These are phyloP conservation scores for Epichloe bromicola DNA, from an alignment of 2,329 filamentous ascomycete genomes.

Conservation along the genomic window DNA sequence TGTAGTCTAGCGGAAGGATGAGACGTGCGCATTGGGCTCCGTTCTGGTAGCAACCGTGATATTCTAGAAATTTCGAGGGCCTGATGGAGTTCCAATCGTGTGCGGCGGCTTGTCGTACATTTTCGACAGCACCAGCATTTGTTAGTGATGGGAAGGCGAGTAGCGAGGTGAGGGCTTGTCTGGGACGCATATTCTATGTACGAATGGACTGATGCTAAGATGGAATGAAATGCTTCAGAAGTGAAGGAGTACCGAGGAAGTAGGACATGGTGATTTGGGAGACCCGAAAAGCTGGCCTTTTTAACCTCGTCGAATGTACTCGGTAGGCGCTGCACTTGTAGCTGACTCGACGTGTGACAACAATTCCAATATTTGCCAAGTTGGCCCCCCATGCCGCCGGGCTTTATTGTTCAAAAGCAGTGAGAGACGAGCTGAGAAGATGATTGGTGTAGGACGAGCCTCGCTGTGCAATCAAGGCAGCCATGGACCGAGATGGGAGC, in stretches of 20 bases:
- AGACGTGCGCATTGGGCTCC: conserved; percentile 26
- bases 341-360: neutral
- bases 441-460: neutral
- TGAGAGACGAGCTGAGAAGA: neutral
- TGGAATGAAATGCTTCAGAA: no score
- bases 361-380: neutral
- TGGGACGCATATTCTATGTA: neutral
- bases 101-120: neutral
- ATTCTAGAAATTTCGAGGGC: conserved; percentile 11
- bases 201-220: neutral
- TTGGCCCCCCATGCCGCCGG: neutral
- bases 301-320: no score
- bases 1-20: conserved; percentile 27
- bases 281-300: no score
- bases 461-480: neutral
- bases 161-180: neutral
- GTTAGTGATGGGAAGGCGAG: neutral
- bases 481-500: neutral
- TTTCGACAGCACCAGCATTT: neutral
- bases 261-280: no score
- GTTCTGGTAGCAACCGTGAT: conserved; percentile 20
- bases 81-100: conserved; percentile 8
- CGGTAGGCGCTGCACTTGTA: neutral
- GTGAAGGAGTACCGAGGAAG: no score
- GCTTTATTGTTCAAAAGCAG: neutral